Evolutionary conservation across 192 early-diverging fungal species (phyloP), one percentile per base, ranked within the genome.

Genomic region (Phlyctochytrium arcticum): DNA sequence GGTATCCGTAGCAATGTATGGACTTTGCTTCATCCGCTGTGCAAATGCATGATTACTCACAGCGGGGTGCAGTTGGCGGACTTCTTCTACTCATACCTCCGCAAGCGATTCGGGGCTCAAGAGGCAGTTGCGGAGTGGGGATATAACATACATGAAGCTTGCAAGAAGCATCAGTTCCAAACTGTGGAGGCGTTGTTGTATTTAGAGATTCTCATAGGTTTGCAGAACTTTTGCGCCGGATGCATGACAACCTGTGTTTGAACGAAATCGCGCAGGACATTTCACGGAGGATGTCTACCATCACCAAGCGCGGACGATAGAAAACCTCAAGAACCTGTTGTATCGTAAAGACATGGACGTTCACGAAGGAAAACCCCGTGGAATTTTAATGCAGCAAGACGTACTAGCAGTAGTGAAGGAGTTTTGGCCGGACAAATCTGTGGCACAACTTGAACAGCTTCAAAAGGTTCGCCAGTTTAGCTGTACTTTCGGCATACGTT

Each of bases 41-140:
- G 1, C 51, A 8, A 23, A 67, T 67, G 15, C 6, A 19, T 66
- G 12, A 36, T 67, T 50, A 24, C 39, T 62, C 12, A 71, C 15
- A 19, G 12, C 19, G 10, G 33, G 65, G 37, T 49, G n/a, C 39
- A 71, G 55, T 67, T 85, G 36, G 23, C 58, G n/a, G 82, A 85
- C 12, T 85, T 84, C 55, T 34, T 84, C 0, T 81, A 75, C 55
- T 37, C 75, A 48, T 85, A 78, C 46, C 66, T 85, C 27, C 84
- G 84, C 32, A 84, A 84, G 46, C 60, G 77, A n/a, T 85, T 85
- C 67, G 77, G 79, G 0, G 55, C 74, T 17, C 80, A 85, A 48
- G 77, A 77, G 9, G 61, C 64, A 17, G 62, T 85, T 9, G 76
- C 75, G n/a, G 83, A 85, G 51, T 85, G 85, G 85, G 81, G 79